Percentiles rank a stretch among this genome's conserved stretches.
Evolutionary conservation across 2,329 filamentous ascomycete genomes (phyloP).

Genomic region (Aspergillus udagawae): DNA sequence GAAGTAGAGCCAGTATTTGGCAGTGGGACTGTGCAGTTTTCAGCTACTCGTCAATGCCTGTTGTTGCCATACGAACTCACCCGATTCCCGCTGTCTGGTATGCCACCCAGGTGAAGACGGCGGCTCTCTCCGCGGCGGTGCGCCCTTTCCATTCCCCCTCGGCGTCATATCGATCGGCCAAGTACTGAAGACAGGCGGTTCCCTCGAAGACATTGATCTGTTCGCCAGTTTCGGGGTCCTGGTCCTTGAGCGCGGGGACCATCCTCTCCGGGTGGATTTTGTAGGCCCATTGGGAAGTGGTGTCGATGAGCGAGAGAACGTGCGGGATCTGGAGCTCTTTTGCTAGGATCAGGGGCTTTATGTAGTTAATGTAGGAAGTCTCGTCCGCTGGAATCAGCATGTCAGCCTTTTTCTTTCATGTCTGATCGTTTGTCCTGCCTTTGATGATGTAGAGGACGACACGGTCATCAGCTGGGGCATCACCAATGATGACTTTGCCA

Average conservation of each 20-base stretch:
- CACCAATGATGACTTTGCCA: not conserved
- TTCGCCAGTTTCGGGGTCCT: not conserved
- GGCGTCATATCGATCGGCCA: constrained; percentile 3
- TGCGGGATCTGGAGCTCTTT: constrained; percentile 1
- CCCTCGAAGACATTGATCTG: constrained; percentile 5
- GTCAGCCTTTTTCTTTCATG: not conserved
- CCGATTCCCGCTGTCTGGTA: constrained; percentile 2
- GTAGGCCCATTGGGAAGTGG: constrained; percentile 2
- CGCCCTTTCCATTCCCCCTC: not conserved
- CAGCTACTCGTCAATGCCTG: too few relatives aligned
- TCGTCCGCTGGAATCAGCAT: not conserved
- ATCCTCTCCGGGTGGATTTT: constrained; percentile 3
- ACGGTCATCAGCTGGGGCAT: constrained; percentile 1
- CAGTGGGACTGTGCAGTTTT: not conserved
- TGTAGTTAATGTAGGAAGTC: constrained; percentile 7
- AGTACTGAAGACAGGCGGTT: constrained; percentile 5
- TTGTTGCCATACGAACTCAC: not conserved
- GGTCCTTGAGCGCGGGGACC: constrained; percentile 3
- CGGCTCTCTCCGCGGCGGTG: not conserved
- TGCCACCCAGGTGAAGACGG: not conserved
- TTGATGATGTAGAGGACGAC: constrained; percentile 6
- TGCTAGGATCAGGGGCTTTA: constrained; percentile 6
- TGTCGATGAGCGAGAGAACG: constrained; percentile 5
- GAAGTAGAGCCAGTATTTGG: constrained; percentile 9
- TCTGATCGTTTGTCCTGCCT: not conserved